Evolutionary conservation across 305 asterid species (phyloP).

Genomic region (Nicotiana rustica): DNA sequence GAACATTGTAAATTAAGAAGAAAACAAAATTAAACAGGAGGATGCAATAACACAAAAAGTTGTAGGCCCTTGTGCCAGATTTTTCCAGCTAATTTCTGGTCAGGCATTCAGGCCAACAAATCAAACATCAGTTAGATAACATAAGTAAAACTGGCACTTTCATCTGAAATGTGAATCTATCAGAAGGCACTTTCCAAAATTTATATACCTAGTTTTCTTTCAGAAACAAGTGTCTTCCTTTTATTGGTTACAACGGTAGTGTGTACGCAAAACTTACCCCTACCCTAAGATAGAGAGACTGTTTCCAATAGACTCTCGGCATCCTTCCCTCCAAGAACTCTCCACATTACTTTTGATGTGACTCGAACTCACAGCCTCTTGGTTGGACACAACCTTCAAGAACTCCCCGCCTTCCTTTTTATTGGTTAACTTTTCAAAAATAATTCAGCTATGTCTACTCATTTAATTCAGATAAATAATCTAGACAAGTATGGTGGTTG

Average conservation of each 20-base stretch:
- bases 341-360: too few relatives aligned
- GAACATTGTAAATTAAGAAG: background rate
- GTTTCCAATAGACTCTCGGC: too few relatives aligned
- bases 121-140: conserved; percentile 13
- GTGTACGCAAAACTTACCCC: too few relatives aligned
- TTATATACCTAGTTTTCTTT: conserved; percentile 9
- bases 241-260: too few relatives aligned
- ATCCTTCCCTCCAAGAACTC: too few relatives aligned
- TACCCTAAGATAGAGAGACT: too few relatives aligned
- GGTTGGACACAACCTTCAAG: too few relatives aligned
- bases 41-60: background rate
- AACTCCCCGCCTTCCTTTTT: too few relatives aligned
- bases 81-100: conserved; percentile 32
- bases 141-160: conserved; percentile 25
- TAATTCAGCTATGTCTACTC: background rate
- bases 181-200: conserved; percentile 4
- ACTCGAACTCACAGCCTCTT: too few relatives aligned
- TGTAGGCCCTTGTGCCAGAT: conserved; percentile 34
- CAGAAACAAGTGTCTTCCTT: background rate
- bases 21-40: conserved; percentile 14
- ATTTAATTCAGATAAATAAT: background rate
- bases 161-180: conserved; percentile 16
- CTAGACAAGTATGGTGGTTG: conserved; percentile 13
- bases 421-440: too few relatives aligned
- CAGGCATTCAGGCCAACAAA: background rate